A percentile compares a stretch with the other conserved stretches of the same genome.
Conservation (phyloP, 139 green algal species). For the Pseudopediastrum boryanum region DNA sequence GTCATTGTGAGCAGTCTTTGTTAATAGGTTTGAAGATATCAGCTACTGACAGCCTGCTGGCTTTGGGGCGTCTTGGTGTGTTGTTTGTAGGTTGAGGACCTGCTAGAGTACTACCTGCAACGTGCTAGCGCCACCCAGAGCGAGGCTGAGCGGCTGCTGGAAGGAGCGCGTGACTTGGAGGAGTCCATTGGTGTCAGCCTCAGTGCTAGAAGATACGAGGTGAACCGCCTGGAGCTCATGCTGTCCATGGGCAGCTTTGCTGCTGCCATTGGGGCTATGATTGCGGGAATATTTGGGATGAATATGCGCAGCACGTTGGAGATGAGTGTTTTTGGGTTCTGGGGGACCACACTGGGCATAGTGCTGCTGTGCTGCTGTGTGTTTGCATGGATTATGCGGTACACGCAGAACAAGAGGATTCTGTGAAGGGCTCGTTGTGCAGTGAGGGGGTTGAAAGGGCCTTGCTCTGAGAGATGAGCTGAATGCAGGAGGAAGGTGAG, state of each 20-base stretch:
- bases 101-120: constrained; percentile 97
- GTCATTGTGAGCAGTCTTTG: no score
- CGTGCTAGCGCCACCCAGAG: constrained; percentile 71
- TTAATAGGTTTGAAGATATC: no score
- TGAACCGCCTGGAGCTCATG: constrained; percentile 91
- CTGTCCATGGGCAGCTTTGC: constrained; percentile 91
- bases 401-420: constrained; percentile 82
- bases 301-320: constrained; percentile 86
- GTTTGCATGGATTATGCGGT: constrained; percentile 74
- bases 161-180: constrained; percentile 88
- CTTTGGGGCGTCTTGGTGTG: no score
- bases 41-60: no score
- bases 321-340: constrained; percentile 83
- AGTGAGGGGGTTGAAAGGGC: neutral
- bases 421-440: constrained; percentile 53
- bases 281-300: constrained; percentile 92
- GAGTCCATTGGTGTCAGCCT: constrained; percentile 91
- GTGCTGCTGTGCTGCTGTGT: constrained; percentile 74
- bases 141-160: constrained; percentile 62
- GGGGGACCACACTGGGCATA: constrained; percentile 78
- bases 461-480: no score
- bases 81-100: constrained; percentile 75
- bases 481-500: no score
- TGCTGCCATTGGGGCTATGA: constrained; percentile 85
- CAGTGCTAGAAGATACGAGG: constrained; percentile 71